Base-by-base conservation (phyloP, 2,329 filamentous ascomycete species). In the Ilyonectria mors-panacis region DNA sequence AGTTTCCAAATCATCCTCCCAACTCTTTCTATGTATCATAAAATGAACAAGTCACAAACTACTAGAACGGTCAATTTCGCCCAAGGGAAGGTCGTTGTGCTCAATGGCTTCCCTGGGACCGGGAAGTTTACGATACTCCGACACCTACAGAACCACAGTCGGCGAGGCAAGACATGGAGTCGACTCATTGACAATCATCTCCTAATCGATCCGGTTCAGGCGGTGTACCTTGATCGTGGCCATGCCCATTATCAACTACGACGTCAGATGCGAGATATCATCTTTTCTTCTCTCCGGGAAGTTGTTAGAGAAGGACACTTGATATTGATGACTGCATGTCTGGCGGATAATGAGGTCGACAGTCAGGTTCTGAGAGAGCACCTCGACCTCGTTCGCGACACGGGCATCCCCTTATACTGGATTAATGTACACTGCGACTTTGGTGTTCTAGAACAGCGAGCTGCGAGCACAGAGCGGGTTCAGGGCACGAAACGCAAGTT, bases 51-150 rank as follows among this genome's bases (percentile, higher is more conserved):
- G 26, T 6, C 26, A 23, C 21, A 23, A 26, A 26, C 26, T 6
- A 6, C 4, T 6, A 26, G 26, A 26, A 26, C 26, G 26, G 6
- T 6, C 26, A 26, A 26, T 26, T 26, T 26, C 26, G 26, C 26
- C 5, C 26, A 26, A 26, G 26, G 26, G 26, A 26, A 26, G 26
- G 26, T 26, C 26, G 45, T 75, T n/a, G 64, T 74, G 33, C 30
- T 75, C 1, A 74, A 73, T 19, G 72, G 72, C 6, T 74, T 73
- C 13, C 73, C 67, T 3, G 70, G 71, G 4, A 64, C 65, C 6
- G 73, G 70, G 7, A 74, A 75, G 35, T 60, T 74, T 39, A 74
- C 72, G 3, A 61, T 74, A 10, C 67, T 75, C 13, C 64, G 65
- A 9, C 33, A 54, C 12, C 60, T 73, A 2, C 59, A 63, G 2